A percentile compares a stretch with the other conserved stretches of the same genome.
Conservation (phyloP, 768 basidiomycete species). For the Suillus fuscotomentosus region DNA sequence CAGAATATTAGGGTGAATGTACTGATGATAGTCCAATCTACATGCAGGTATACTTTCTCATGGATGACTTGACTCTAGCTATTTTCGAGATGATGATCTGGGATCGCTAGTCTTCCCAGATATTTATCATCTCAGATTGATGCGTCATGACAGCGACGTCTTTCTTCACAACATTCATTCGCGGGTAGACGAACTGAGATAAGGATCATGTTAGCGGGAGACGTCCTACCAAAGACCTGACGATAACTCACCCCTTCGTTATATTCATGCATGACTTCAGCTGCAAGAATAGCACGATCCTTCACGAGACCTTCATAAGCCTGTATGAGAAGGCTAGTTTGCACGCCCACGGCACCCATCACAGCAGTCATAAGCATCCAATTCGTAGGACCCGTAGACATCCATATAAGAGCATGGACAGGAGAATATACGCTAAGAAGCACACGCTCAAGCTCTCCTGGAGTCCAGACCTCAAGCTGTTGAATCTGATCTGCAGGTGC, state of each 20-base stretch:
- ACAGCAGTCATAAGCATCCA: slow-evolving; percentile 72
- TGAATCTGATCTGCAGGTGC: slow-evolving; percentile 58
- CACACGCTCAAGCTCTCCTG: slow-evolving; percentile 66
- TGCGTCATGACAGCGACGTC: slow-evolving; percentile 87
- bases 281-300: slow-evolving; percentile 70
- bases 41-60: neutral
- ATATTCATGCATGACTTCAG: slow-evolving; percentile 84
- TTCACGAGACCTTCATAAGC: slow-evolving; percentile 66
- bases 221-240: neutral
- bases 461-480: slow-evolving; percentile 77
- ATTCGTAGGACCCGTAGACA: slow-evolving; percentile 64
- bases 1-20: neutral
- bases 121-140: slow-evolving; percentile 70
- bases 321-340: slow-evolving; percentile 43
- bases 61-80: neutral
- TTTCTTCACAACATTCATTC: slow-evolving; percentile 68
- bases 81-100: neutral
- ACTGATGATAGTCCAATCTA: neutral
- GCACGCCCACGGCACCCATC: slow-evolving; percentile 64
- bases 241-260: slow-evolving; percentile 61
- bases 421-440: slow-evolving; percentile 81
- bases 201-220: neutral
- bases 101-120: slow-evolving; percentile 43
- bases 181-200: slow-evolving; percentile 78
- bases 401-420: slow-evolving; percentile 72